These are phyloP conservation scores for Backusella luteola DNA, from an alignment of 192 early-diverging fungal genomes.

Conservation along the genomic window DNA sequence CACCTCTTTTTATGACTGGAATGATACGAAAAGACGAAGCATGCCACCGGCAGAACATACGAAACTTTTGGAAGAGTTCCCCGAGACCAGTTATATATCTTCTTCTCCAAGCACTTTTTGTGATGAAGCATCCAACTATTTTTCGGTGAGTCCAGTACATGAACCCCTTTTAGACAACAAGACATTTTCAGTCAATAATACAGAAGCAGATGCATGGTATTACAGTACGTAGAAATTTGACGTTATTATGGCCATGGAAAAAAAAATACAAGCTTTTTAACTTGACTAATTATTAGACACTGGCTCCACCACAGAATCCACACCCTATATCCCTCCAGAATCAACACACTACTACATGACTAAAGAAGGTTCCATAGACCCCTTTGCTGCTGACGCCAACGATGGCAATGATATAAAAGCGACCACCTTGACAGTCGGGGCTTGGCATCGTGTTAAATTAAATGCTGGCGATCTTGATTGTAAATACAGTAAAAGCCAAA, in stretches of 20 bases:
- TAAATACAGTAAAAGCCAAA: conserved; percentile 42
- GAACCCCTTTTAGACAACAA: background rate
- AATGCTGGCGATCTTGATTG: conserved; percentile 48
- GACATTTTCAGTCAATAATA: background rate
- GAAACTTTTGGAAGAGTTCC: background rate
- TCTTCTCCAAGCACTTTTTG: background rate
- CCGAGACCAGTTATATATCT: background rate
- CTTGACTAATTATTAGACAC: background rate
- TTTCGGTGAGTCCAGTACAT: background rate
- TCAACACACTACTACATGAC: background rate
- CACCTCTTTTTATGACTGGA: background rate
- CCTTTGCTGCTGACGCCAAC: background rate
- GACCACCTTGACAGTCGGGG: conserved; percentile 48
- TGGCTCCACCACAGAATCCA: background rate
- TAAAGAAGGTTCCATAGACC: background rate
- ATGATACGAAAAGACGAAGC: background rate
- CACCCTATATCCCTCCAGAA: background rate
- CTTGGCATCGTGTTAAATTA: conserved; percentile 57
- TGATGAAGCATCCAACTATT: background rate
- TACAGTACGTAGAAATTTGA: background rate
- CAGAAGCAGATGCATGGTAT: background rate
- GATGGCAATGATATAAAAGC: conserved; percentile 31
- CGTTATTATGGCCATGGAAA: background rate
- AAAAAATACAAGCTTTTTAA: background rate
- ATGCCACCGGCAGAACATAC: background rate